Evolutionary conservation across 352 stramenopile species (phyloP).

Genomic region (Pythium oligandrum): DNA sequence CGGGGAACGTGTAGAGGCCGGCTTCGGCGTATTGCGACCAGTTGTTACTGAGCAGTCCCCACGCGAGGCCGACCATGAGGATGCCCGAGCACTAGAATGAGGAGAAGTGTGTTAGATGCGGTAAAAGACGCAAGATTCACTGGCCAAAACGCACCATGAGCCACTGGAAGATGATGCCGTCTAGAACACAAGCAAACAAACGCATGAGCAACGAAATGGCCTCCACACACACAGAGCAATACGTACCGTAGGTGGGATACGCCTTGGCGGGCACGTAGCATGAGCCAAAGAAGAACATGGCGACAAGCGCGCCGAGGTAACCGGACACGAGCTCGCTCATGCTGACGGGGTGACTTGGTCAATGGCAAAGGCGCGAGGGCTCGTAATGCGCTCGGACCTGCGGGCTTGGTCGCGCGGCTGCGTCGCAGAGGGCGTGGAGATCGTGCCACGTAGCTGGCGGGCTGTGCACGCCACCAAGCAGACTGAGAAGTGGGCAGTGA

Average conservation of each 20-base stretch:
- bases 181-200: slow-evolving; percentile 17
- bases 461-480: too few species aligned
- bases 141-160: slow-evolving; percentile 62
- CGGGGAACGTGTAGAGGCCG: slow-evolving; percentile 74
- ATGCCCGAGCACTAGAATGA: slow-evolving; percentile 83
- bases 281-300: slow-evolving; percentile 81
- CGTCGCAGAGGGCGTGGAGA: too few species aligned
- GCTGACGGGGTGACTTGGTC: too few species aligned
- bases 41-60: slow-evolving; percentile 78
- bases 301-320: slow-evolving; percentile 54
- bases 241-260: slow-evolving; percentile 74
- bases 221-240: background rate
- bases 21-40: slow-evolving; percentile 69
- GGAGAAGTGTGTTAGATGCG: slow-evolving; percentile 5
- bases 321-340: slow-evolving; percentile 37
- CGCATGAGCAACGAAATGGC: background rate
- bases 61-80: slow-evolving; percentile 70
- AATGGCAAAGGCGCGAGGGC: too few species aligned
- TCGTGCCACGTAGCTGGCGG: too few species aligned
- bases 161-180: slow-evolving; percentile 88
- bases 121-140: slow-evolving; percentile 7
- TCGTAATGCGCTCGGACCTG: too few species aligned
- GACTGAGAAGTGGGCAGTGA: too few species aligned
- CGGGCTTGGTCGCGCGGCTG: too few species aligned
- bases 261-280: slow-evolving; percentile 83